phyloP scores from a whole-genome alignment of 2,329 filamentous ascomycete species.

The Lecanicillium sp. region DNA sequence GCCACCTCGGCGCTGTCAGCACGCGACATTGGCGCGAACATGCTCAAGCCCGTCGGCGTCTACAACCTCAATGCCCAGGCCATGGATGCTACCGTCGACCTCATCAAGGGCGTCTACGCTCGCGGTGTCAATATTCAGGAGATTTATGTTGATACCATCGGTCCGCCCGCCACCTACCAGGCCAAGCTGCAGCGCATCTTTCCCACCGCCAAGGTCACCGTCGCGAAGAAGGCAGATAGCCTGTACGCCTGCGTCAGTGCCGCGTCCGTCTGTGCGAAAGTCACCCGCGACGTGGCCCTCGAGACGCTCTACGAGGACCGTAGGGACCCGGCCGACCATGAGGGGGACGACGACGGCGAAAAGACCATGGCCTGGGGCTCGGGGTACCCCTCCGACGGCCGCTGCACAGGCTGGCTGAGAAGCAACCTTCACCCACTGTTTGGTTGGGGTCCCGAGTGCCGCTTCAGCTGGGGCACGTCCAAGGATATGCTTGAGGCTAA shows the following conservation, averaged over 20 bases:
- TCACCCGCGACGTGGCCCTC: slow-evolving; percentile 84
- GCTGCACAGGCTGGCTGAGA: slow-evolving; percentile 76
- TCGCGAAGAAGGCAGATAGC: slow-evolving; percentile 87
- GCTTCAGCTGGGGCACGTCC: slow-evolving; percentile 93
- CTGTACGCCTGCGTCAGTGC: slow-evolving; percentile 90
- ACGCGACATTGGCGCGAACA: slow-evolving; percentile 71
- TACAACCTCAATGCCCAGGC: slow-evolving; percentile 97
- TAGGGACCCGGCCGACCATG: slow-evolving; percentile 24
- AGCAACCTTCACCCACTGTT: slow-evolving; percentile 87
- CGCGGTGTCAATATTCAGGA: slow-evolving; percentile 76
- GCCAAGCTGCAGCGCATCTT: slow-evolving; percentile 77
- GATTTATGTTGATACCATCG: slow-evolving; percentile 94
- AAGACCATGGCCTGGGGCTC: slow-evolving; percentile 69
- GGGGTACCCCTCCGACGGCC: slow-evolving; percentile 83
- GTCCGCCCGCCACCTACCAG: slow-evolving; percentile 77
- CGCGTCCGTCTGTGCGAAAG: slow-evolving; percentile 91
- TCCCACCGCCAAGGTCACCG: slow-evolving; percentile 67
- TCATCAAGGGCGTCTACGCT: slow-evolving; percentile 72
- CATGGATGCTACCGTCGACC: slow-evolving; percentile 79
- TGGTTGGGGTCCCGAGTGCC: slow-evolving; percentile 88
- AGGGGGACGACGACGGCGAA: slow-evolving; percentile 26
- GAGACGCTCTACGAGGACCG: slow-evolving; percentile 64
- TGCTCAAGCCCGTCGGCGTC: slow-evolving; percentile 58
- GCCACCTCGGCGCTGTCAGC: slow-evolving; percentile 77
- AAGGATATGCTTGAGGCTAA: slow-evolving; percentile 89